Evolutionary conservation across 2,329 filamentous ascomycete genomes (phyloP), one percentile per base, ranked within the genome.

Genomic region (Mollisia scopiformis): DNA sequence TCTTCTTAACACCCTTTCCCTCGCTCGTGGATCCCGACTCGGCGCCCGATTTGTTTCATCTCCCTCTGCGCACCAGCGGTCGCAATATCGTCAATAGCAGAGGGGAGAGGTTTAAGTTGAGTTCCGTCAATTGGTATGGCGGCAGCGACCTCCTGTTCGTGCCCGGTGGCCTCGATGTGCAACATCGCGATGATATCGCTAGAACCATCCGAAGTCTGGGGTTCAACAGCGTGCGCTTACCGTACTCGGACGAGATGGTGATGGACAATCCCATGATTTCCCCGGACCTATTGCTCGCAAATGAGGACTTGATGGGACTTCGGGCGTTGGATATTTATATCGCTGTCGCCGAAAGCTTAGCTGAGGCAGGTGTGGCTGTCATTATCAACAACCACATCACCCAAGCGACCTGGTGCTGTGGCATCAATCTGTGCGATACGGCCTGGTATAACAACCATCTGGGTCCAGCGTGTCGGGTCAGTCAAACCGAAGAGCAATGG

Each of bases 101-200:
- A 1, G 84, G 82, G 39, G 78, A 80, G 30, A 81, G 85, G 30
- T 85, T 87, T 74, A 88, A 87, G 75, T 78, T 91, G 7, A 76
- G 84, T 19, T 87, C 84, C 21, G 78, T 89, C 69, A 90, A 90
- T 75, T 90, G 88, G 88, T 90, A 90, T 71, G 88, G 88, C 33
- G 87, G 83, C 2, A 88, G 85, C 70, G 88, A 90, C 69, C 82
- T 88, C 75, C 78, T 85, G 57, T 89, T 87, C 68, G 81, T 90
- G 11, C 80, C 85, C 0, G 84, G 86, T 35, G 88, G 87, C 0
- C 78, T 90, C 39, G 86, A 90, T 64, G 75, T 87, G 23, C 81
- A 82, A 68, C 86, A 90, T 74, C 85, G 88, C 37, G 77, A 77
- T 58, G 78, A 79, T 21, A 89, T 90, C 64, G 85, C 87, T 3